Base-by-base conservation (phyloP, 2,329 filamentous ascomycete genomes). In the Zasmidium cellare region DNA sequence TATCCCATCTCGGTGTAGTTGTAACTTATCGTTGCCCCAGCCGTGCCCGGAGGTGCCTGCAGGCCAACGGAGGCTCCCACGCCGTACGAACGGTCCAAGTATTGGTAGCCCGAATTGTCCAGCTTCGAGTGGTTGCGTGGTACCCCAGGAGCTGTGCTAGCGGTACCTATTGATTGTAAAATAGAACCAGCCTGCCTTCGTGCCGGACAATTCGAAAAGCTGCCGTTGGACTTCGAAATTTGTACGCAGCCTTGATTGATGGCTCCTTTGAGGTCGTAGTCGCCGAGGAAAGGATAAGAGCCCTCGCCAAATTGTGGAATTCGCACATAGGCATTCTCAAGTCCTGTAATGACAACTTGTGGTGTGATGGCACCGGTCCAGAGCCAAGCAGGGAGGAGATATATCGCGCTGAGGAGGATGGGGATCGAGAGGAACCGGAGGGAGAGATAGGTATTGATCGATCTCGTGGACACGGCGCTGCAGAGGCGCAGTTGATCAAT, bases 341-440 rank as follows among this genome's bases (percentile, higher is more conserved):
- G n/a, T 6, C 23, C 24, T 6, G 44, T n/a, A n/a, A n/a, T 46
- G 14, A 23, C 18, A 31, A 31, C 28, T 9, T 44, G 44, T 11
- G 51, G 51, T 14, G 51, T 53, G n/a, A 53, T 19, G 16, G 51
- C 38, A 31, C 51, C 51, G n/a, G 51, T 53, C 51, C 51, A 53
- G 11, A 53, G 51, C 14, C 38, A 53, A 23, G 24, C 45, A n/a
- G 38, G 38, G 3, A 53, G 18, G 14, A 53, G 35, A 3, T 19
- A 44, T 7, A 25, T 45, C 18, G 45, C 19, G 12, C 22, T n/a
- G 41, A 53, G 24, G 16, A 45, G 16, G 3, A 44, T 23, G 31
- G 19, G 20, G 3, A 51, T 14, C 3, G 38, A 18, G n/a, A 31
- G 18, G 9, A n/a, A 18, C 16, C 25, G 38, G 3, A 24, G n/a